Evolutionary conservation across 768 basidiomycete species (phyloP).

Genomic region (Boletus huronensis): DNA sequence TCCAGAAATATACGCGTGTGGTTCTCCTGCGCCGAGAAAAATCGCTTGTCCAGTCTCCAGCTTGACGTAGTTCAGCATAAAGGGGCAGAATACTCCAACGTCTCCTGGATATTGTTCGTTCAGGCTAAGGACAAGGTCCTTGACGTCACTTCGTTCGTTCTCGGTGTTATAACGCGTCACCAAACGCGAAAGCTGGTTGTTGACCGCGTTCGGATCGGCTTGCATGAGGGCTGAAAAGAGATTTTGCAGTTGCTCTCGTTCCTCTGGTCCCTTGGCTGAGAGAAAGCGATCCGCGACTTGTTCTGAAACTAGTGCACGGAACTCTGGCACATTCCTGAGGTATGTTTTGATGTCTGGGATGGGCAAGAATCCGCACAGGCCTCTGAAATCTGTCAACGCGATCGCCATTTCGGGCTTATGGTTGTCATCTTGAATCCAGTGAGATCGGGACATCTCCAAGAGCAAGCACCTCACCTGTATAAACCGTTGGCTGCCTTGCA

Average conservation of each 20-base stretch:
- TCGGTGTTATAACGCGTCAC: slow-evolving; percentile 58
- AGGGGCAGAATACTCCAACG: slow-evolving; percentile 90
- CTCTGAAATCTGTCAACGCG: slow-evolving; percentile 86
- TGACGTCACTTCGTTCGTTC: slow-evolving; percentile 44
- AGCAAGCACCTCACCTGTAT: slow-evolving; percentile 66
- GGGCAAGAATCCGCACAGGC: slow-evolving; percentile 91
- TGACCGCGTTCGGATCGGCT: slow-evolving; percentile 52
- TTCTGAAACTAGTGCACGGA: slow-evolving; percentile 65
- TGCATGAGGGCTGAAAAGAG: slow-evolving; percentile 87
- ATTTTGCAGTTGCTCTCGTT: slow-evolving; percentile 54
- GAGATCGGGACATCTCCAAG: background rate
- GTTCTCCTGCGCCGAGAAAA: slow-evolving; percentile 93
- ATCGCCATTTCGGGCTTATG: slow-evolving; percentile 99
- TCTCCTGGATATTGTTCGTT: slow-evolving; percentile 84
- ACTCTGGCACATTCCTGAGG: slow-evolving; percentile 70
- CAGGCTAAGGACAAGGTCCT: slow-evolving; percentile 60
- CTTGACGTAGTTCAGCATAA: slow-evolving; percentile 81
- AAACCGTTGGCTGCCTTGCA: slow-evolving; percentile 69
- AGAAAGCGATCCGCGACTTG: slow-evolving; percentile 53
- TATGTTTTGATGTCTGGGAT: slow-evolving; percentile 64
- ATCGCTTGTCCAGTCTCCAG: slow-evolving; percentile 85
- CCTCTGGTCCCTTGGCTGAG: slow-evolving; percentile 31
- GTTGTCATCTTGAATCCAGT: slow-evolving; percentile 67
- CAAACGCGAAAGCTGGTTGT: slow-evolving; percentile 52
- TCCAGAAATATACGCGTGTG: slow-evolving; percentile 93